Evolutionary conservation across 257 asterid species (phyloP), one percentile per base, ranked within the genome.

Genomic region (Paraleonurus japonicus): DNA sequence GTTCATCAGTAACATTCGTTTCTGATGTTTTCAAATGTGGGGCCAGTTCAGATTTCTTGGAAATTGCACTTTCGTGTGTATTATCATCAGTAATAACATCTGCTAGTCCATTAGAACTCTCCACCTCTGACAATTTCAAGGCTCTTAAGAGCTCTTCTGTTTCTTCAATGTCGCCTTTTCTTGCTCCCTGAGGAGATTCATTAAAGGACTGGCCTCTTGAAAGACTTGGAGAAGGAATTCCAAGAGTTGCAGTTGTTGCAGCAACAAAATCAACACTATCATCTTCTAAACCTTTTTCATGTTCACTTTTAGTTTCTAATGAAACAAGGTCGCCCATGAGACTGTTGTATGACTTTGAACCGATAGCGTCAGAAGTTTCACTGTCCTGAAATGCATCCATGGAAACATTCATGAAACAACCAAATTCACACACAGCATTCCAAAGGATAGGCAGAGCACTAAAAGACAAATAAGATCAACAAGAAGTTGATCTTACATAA

Each of bases 241-340:
- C 98, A 60, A 92, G 90, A 75, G 97, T 71, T 69, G 99, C 98
- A 73, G 97, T 92, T 50, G 99, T 94, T 57, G 99, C 90, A 71
- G 99, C 99, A 66, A 75, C 96, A 81, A 95, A 95, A 82, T 95
- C 99, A 82, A 95, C 96, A 62, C 70, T 69, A 69, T 88, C 98
- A 11, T 86, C 95, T 75, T 86, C 92, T 53, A 73, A 62, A 74
- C 60, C 76, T 66, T 67, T 81, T 68, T 79, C 81, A 58, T 70
- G 67, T 54, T 68, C 90, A 69, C 77, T 78, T 79, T 76, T 87
- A 47, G 89, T 71, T 69, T 89, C 99, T 60, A 92, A 84, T 22
- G 90, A 79, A 80, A 92, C 98, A 76, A 95, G 99, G 77, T 92
- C 97, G 62, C 90, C 95, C 96, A 85, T 87, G 66, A 92, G 90